Evolutionary conservation across 495 filamentous ascomycete species (phyloP), one percentile per base, ranked within the genome.

Genomic region (Tuber calosporum): DNA sequence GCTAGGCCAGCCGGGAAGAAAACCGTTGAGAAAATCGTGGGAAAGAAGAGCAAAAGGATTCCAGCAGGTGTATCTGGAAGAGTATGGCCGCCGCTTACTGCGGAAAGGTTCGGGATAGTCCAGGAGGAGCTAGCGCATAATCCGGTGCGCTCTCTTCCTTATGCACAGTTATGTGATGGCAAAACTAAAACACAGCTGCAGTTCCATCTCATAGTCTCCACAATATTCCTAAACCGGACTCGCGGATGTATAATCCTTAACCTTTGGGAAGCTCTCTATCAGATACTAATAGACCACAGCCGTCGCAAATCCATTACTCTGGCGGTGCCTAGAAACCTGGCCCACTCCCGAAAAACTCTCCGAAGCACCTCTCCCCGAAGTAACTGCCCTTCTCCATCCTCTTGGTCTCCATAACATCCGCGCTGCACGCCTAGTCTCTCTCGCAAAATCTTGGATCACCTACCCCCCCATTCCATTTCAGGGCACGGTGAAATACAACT

Each of bases 141-240:
- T 71, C 20, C 74, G n/a, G 78, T 80, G 34, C 67, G 71, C 22
- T 26, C 30, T n/a, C 34, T 42, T 37, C 6, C 2, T 2, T 20
- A 39, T 1, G 5, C 13, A 2, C n/a, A 41, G 9, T 62, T 45
- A n/a, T 45, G 58, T 15, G 66, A 39, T 48, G 3, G 19, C 4
- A 42, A 67, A 1, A 74, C 42, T 69, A 39, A 39, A 19, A 71
- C 19, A 13, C 11, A 37, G 19, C 30, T 4, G 7, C 19, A 80
- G 78, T 93, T 93, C 78, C 86, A 86, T 8, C 85, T 95, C 8
- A 86, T 95, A 20, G 84, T 95, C 62, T 91, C 89, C 20, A 88
- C 91, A 4, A 91, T 91, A 0, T 94, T 97, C 74, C 86, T 97
- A 7, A 97, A 94, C 82, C 86, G 90, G 48, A 97, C 93, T 1